These are phyloP conservation scores for Cyberlindnera japonica DNA, from an alignment of 805 yeast species.

Conservation along the genomic window DNA sequence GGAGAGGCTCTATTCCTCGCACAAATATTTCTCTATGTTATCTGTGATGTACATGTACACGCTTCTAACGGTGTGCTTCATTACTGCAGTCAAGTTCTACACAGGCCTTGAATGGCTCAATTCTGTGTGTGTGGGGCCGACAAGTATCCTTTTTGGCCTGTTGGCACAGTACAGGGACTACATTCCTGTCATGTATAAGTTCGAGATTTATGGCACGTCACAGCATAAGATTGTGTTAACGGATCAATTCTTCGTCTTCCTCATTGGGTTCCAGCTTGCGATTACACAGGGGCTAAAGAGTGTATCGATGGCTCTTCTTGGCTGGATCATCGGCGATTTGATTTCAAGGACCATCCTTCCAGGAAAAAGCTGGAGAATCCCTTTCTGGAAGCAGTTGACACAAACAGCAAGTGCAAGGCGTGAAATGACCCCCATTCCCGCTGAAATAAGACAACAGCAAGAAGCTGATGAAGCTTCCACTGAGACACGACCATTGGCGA, in stretches of 20 bases:
- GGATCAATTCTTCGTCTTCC: slow-evolving; percentile 34
- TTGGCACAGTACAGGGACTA: slow-evolving; percentile 34
- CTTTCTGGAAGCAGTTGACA: slow-evolving; percentile 22
- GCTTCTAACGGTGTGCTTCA: slow-evolving; percentile 8
- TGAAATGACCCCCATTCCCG: slow-evolving; percentile 9
- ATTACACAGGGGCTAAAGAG: slow-evolving; percentile 30
- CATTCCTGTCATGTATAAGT: slow-evolving; percentile 38
- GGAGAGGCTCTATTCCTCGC: slow-evolving; percentile 37
- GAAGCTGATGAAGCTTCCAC: slow-evolving; percentile 24
- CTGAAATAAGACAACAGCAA: slow-evolving; percentile 4
- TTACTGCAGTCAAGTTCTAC: slow-evolving; percentile 21
- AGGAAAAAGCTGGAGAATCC: slow-evolving; percentile 38
- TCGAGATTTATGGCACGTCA: slow-evolving; percentile 27
- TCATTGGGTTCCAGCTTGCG: slow-evolving; percentile 32
- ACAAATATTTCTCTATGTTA: slow-evolving; percentile 30
- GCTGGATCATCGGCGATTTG: slow-evolving; percentile 37
- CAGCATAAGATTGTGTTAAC: slow-evolving; percentile 20
- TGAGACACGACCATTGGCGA: slow-evolving; percentile 41
- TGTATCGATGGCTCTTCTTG: slow-evolving; percentile 28
- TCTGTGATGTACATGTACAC: slow-evolving; percentile 18
- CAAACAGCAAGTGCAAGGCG: background rate
- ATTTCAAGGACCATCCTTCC: slow-evolving; percentile 35
- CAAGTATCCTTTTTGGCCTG: slow-evolving; percentile 32
- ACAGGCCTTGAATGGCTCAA: slow-evolving; percentile 18
- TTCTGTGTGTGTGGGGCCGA: slow-evolving; percentile 30